A percentile compares a stretch with the other conserved stretches of the same genome.
phyloP scores from a whole-genome alignment of 148 eudicot genomes.

The Fagopyrum tataricum region DNA sequence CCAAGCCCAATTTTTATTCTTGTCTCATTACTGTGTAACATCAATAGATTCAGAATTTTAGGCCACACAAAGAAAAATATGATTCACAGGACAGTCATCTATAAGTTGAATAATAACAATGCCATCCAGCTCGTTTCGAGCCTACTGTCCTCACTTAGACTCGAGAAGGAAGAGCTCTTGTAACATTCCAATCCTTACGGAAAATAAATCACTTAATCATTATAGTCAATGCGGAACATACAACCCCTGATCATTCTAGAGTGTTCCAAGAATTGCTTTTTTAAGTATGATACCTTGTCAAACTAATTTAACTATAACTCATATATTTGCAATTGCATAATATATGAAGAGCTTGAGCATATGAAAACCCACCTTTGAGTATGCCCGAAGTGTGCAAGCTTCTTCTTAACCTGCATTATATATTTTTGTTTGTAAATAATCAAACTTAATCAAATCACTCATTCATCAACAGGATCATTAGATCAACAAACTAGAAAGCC shows the following conservation, averaged over 20 bases:
- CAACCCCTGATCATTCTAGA: neutral
- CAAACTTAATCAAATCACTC: neutral
- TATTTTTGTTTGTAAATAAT: neutral
- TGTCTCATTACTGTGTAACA: constrained; percentile 72
- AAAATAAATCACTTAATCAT: neutral
- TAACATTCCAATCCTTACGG: neutral
- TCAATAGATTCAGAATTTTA: neutral
- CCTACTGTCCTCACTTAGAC: neutral
- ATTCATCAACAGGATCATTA: neutral
- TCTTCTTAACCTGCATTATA: constrained; percentile 68
- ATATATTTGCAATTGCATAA: neutral
- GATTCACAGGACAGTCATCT: neutral
- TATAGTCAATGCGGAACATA: neutral
- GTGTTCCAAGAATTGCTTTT: neutral
- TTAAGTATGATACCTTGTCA: neutral
- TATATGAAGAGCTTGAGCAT: neutral
- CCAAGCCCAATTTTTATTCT: constrained; percentile 63
- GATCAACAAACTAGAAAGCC: neutral
- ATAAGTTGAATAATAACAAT: neutral
- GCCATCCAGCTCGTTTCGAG: neutral
- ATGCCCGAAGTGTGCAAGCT: constrained; percentile 60
- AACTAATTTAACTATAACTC: neutral
- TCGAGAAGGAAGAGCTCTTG: neutral
- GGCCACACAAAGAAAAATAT: neutral
- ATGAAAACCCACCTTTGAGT: constrained; percentile 52